A percentile compares a stretch with the other conserved stretches of the same genome.
Conservation (phyloP, 202 grass and related monocot genomes). For the Panicum hallii region DNA sequence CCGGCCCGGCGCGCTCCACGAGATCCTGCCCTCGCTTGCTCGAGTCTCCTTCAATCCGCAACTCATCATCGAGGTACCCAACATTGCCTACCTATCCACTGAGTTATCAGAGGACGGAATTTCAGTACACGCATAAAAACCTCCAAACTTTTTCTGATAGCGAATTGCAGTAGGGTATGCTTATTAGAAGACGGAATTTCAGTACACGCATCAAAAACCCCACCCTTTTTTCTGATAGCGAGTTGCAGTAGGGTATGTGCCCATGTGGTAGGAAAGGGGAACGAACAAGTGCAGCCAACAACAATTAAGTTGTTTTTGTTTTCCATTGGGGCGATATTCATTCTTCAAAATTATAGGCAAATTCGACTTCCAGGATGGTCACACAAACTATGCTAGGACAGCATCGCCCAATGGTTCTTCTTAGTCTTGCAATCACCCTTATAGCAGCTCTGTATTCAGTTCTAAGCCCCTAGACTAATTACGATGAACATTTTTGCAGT, state of each 20-base stretch:
- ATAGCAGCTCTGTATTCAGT: neutral
- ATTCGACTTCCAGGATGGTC: neutral
- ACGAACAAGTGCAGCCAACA: neutral
- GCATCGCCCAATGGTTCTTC: no score
- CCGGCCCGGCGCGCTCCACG: conserved; percentile 72
- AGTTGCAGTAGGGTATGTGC: neutral
- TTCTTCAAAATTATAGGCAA: neutral
- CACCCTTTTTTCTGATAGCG: neutral
- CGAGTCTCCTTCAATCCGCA: conserved; percentile 77
- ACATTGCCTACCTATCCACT: neutral
- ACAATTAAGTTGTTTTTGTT: neutral
- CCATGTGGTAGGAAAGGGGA: neutral
- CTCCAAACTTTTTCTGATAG: neutral
- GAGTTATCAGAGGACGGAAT: neutral
- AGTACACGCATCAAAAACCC: neutral
- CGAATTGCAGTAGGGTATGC: neutral
- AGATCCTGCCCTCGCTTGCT: conserved; percentile 67
- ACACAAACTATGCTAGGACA: neutral
- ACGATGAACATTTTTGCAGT: conserved; percentile 57
- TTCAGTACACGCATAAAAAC: neutral
- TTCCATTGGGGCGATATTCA: neutral
- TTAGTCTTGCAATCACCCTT: neutral
- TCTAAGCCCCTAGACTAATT: conserved; percentile 24
- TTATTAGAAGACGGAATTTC: neutral
- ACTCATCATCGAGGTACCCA: conserved; percentile 82